Evolutionary conservation across 1,284 basidiomycete genomes (phyloP), one percentile per base, ranked within the genome.

Genomic region (Quambalaria eucalypti): DNA sequence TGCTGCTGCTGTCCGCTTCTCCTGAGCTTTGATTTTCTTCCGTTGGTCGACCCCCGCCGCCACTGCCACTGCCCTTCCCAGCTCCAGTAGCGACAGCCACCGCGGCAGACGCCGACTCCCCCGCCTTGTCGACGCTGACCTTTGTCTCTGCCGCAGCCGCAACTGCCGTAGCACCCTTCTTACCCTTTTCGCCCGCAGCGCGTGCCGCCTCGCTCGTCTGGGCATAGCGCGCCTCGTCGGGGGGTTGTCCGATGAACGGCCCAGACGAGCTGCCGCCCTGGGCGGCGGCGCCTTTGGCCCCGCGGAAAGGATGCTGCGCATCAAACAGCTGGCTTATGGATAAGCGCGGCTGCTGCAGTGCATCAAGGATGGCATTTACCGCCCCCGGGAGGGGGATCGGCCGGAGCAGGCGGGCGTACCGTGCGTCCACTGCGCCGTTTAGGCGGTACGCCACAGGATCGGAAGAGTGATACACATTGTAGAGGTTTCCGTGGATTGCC

Each of bases 361-460:
- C 65, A 6, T 68, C 65, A 0, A 75, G 62, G 0, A 78, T 51
- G 6, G 71, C 64, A 16, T 59, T 61, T 16, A 72, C 72, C 4
- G 73, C 65, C 4, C 65, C 70, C n/a, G 71, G 70, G 47, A 78
- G 70, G 5, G 73, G 64, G 9, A 77, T 60, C 2, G 76, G 75
- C 23, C 71, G 69, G 51, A 77, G 61, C 2, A 77, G 48, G 40
- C 71, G 70, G 28, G 77, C 68, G 47, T 77, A 78, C 1, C 59
- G 52, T 1, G 63, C 60, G 52, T 78, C 77, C 31, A 76, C 76
- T 8, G 71, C 71, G 2, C 77, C 69, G 36, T 71, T 74, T 8
- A 78, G 66, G 54, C 67, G 64, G 58, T 76, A 77, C 3, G 76
- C 77, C 7, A 78, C 76, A 0, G 78, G 78, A 53, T 78, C 78